These are phyloP conservation scores for Ophiocordyceps polyrhachis-furcata DNA, from an alignment of 2,329 filamentous ascomycete genomes.

Conservation along the genomic window DNA sequence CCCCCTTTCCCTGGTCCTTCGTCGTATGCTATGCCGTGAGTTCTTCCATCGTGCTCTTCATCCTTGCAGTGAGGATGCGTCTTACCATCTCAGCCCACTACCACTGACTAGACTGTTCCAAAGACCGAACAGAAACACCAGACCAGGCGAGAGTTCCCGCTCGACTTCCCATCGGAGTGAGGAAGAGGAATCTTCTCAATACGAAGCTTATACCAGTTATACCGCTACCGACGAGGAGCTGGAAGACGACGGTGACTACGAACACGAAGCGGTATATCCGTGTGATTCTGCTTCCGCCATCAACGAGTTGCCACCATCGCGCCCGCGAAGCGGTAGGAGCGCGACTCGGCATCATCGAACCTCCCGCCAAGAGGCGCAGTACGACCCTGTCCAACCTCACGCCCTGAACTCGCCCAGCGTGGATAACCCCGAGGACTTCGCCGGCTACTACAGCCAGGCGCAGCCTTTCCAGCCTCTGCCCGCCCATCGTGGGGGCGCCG, in stretches of 20 bases:
- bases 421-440: constrained; percentile 47
- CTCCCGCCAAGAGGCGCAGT: constrained; percentile 16
- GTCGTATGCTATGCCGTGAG: constrained; percentile 25
- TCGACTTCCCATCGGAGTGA: constrained; percentile 20
- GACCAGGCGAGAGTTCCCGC: constrained; percentile 12
- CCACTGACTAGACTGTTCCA: constrained; percentile 9
- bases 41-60: constrained; percentile 8
- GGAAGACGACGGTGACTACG: constrained; percentile 18
- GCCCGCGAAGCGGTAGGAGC: constrained; percentile 7
- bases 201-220: constrained; percentile 14
- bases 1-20: background rate
- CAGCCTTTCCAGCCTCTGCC: constrained; percentile 5
- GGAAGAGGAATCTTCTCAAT: constrained; percentile 17
- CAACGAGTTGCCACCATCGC: constrained; percentile 13
- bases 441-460: constrained; percentile 15
- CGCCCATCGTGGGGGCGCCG: constrained; percentile 7
- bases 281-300: constrained; percentile 38
- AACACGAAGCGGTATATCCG: constrained; percentile 33
- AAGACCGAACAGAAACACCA: constrained; percentile 9
- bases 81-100: constrained; percentile 6
- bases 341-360: constrained; percentile 14
- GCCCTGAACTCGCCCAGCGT: constrained; percentile 37
- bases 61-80: constrained; percentile 1
- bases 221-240: constrained; percentile 21
- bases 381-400: constrained; percentile 15